Base-by-base conservation (phyloP, 257 asterid genomes). In the Solanum gracilifrons region DNA sequence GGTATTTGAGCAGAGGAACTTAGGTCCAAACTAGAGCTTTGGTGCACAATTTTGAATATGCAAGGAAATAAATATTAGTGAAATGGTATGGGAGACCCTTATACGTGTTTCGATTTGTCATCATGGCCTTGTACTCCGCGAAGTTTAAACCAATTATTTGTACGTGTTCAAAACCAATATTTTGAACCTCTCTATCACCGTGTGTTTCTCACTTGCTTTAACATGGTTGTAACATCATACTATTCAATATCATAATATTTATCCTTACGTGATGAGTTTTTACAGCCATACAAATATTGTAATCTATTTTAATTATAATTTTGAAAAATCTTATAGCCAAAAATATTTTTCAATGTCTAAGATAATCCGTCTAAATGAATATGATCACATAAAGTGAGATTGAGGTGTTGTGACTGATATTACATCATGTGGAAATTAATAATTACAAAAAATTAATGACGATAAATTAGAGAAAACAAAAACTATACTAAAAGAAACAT, bases 241-340 rank as follows among this genome's bases (percentile, higher is more conserved):
- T 31, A 11, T 41, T 0, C 48, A 43, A 11, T 0, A 41, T 0
- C 48, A 41, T 41, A 41, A 41, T 0, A 11, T 41, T 41, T 41
- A 41, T 15, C 0, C 46, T 41, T 41, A 41, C 0, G 0, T 43
- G 51, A 43, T 43, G 51, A 43, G 51, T 12, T 29, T 69, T 69
- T 69, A 27, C 5, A 0, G 36, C 75, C 35, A 68, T 0, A 27
- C 20, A 68, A 25, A 68, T 68, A 0, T 68, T 27, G 0, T 13
- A 64, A n/a, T 43, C 51, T 43, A 43, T 43, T 43, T 43, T 43
- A 43, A 43, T 43, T 43, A 43, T 43, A 43, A 43, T 41, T 11
- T 41, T 41, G 48, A 41, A 41, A 41, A 9, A 9, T 64, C 16
- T 64, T 64, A 11, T 64, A 69, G 37, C 12, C 11, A 15, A 0